Base-by-base conservation (phyloP, 1,284 basidiomycete genomes). In the Ceratobasidium sp. region DNA sequence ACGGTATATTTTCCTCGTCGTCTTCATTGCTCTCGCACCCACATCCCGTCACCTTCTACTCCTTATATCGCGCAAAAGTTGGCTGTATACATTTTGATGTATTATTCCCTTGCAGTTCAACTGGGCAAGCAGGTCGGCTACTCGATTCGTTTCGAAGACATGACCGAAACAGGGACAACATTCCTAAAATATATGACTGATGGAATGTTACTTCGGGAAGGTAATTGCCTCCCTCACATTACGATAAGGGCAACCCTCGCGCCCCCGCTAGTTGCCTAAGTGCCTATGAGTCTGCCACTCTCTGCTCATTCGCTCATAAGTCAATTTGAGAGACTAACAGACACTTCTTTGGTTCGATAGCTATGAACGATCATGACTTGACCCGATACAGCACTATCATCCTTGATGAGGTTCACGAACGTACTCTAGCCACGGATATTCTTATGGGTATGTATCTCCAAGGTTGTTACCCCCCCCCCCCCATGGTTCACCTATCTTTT, bases 101-200 rank as follows among this genome's bases (percentile, higher is more conserved):
- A 2, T 8, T 34, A 8, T 3, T 34, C 4, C 34, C 34, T 46
- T 62, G 1, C 78, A 95, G 94, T 98, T 14, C 87, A 91, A 82
- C 90, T 98, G 11, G 95, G 95, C 69, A 92, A 94, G 81, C 90
- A 98, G 79, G 97, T 99, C 77, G 98, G 98, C 77, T 99, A 99
- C 83, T 95, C 94, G 2, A 98, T 98, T 80, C 95, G 98, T 81
- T 99, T 99, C 83, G 97, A 99, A 83, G 97, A 99, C 81, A 95
- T 96, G 91, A 98, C 96, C 11, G 92, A 95, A 77, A 88, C 89
- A 0, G 93, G 93, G 0, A 93, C 90, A 8, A 98, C 96, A 0
- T 96, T 98, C 83, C 85, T 98, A 78, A 96, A 97, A 82, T 98
- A 99, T 85, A 98, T 99, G 96, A 99, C 97, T 13, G 97, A 99